Evolutionary conservation across 2,329 filamentous ascomycete species (phyloP).

Genomic region (Sclerotinia trifoliorum): DNA sequence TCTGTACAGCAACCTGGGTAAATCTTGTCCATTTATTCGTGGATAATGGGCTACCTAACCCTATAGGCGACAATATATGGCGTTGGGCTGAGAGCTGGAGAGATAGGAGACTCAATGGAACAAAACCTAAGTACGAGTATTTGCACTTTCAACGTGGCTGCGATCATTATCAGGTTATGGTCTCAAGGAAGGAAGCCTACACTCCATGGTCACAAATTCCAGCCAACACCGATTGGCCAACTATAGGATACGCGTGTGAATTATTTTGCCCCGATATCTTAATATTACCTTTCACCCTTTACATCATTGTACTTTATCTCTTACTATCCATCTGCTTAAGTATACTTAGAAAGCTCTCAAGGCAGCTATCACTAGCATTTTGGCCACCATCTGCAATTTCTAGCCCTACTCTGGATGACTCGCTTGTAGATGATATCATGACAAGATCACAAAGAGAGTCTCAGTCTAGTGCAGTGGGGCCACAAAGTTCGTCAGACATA

Average conservation of each 20-base stretch:
- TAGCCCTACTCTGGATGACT: not conserved
- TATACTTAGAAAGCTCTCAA: not conserved
- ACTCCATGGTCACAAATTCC: constrained; percentile 7
- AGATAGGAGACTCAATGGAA: not conserved
- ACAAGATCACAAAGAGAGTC: not conserved
- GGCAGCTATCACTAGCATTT: not conserved
- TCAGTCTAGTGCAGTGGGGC: not conserved
- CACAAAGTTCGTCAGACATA: not conserved
- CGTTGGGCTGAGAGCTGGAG: constrained; percentile 1
- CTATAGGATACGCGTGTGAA: not conserved
- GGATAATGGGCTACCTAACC: constrained; percentile 4
- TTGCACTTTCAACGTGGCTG: constrained; percentile 10
- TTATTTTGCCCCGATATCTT: constrained; percentile 19
- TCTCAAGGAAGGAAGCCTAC: not conserved
- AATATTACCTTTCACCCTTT: not conserved
- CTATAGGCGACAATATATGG: constrained; percentile 15
- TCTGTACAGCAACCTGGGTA: constrained; percentile 19
- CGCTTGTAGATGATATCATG: not conserved
- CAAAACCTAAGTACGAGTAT: not conserved
- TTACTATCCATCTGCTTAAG: not conserved
- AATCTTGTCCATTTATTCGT: constrained; percentile 15
- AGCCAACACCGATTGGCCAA: constrained; percentile 10
- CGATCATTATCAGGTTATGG: not conserved
- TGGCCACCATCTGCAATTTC: not conserved
- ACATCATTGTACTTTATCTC: not conserved